Base-by-base conservation (phyloP, 495 filamentous ascomycete species). In the Aspergillus taichungensis region DNA sequence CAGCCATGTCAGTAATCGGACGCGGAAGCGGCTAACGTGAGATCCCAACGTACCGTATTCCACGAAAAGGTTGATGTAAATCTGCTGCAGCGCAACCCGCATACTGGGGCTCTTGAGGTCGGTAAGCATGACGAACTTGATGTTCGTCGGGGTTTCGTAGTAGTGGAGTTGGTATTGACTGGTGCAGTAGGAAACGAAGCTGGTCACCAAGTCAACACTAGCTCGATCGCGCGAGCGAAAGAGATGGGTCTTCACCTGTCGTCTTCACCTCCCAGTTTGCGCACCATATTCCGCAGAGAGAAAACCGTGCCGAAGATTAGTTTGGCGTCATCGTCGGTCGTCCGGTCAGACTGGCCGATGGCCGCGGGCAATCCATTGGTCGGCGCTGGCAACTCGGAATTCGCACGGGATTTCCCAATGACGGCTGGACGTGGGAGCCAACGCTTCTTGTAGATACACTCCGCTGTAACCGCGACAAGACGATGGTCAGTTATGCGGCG, bases 111-210 rank as follows among this genome's bases (percentile, higher is more conserved):
- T 86, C 61, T 84, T 86, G 34, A 83, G 80, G 67, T 97, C 92
- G 32, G 91, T 97, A 53, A 97, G 70, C 86, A 98, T 88, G 53
- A 97, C 89, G 50, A 97, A 91, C 57, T 95, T 94, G 59, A 92
- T 81, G 59, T 83, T 91, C 42, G 88, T 95, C 0, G 88, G 87
- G 10, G 92, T 96, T 73, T 98, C 92, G 75, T 95, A 97, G 71
- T 94, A 98, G 71, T 98, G 92, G 43, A 97, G 80, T 68, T 96
- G 95, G 71, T 98, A 98, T 61, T 95, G 87, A 52, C 76, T 83
- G 42, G 92, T 98, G 54, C 85, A 80, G 66, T 82, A 97, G 31
- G 79, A 82, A 49, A 96, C 82, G 66, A 96, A 97, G 62, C 84
- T 90, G 68, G 47, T 43, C 37, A 3, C 11, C 27, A 34, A 24